These are phyloP conservation scores for Candida boleticola DNA, from an alignment of 805 yeast species.

Conservation along the genomic window DNA sequence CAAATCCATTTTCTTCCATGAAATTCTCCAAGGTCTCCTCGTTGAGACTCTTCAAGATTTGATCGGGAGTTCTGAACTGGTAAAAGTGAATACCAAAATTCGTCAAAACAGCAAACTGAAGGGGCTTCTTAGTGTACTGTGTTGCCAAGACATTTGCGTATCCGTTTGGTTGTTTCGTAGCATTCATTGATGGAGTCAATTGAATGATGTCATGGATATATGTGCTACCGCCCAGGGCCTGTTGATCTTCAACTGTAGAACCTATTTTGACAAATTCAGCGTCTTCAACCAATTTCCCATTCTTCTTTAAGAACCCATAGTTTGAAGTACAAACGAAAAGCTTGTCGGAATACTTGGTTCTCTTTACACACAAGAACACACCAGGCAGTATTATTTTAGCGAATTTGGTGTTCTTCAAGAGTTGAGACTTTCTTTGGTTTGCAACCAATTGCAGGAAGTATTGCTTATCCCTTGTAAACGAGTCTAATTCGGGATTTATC, in stretches of 20 bases:
- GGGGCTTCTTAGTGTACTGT: slow-evolving; percentile 67
- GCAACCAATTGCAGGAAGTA: slow-evolving; percentile 37
- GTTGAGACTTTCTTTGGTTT: slow-evolving; percentile 49
- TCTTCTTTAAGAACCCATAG: slow-evolving; percentile 76
- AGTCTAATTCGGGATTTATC: slow-evolving; percentile 39
- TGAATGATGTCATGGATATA: slow-evolving; percentile 71
- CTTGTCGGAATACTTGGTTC: slow-evolving; percentile 43
- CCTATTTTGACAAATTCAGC: slow-evolving; percentile 60
- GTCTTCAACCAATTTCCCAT: slow-evolving; percentile 72
- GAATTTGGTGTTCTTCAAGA: slow-evolving; percentile 56
- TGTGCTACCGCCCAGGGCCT: slow-evolving; percentile 16
- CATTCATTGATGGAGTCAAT: slow-evolving; percentile 65
- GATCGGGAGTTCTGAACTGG: slow-evolving; percentile 77
- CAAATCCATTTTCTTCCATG: slow-evolving; percentile 75
- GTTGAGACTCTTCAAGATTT: slow-evolving; percentile 66
- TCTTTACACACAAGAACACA: slow-evolving; percentile 69
- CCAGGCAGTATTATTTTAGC: slow-evolving; percentile 78
- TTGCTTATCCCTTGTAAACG: slow-evolving; percentile 40
- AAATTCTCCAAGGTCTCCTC: slow-evolving; percentile 67
- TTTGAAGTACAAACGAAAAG: slow-evolving; percentile 80
- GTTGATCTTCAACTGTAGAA: slow-evolving; percentile 13
- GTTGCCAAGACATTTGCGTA: slow-evolving; percentile 84
- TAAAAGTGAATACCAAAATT: slow-evolving; percentile 73
- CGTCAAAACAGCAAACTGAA: slow-evolving; percentile 80
- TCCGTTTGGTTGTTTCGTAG: slow-evolving; percentile 74